These are phyloP conservation scores for Vickermania ingenoplastis DNA, from an alignment of 208 protist species.

Conservation along the genomic window DNA sequence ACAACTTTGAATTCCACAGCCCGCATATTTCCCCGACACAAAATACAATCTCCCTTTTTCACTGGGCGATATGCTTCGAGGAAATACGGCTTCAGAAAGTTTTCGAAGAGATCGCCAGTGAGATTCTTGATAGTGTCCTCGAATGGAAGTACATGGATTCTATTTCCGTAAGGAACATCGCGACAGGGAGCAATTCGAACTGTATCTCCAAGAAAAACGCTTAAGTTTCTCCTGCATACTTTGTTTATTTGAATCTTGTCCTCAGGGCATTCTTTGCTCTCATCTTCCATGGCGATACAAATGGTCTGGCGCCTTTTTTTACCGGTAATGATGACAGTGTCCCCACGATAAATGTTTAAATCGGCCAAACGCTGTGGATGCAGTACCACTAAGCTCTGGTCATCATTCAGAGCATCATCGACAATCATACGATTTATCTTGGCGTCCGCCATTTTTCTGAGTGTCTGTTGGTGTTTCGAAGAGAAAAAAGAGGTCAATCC, in stretches of 20 bases:
- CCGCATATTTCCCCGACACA: constrained; percentile 95
- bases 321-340: constrained; percentile 97
- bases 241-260: constrained; percentile 99
- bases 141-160: constrained; percentile 99
- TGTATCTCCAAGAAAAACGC: constrained; percentile 97
- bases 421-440: constrained; percentile 96
- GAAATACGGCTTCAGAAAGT: constrained; percentile 99
- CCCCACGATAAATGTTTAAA: constrained; percentile 98
- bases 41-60: constrained; percentile 98
- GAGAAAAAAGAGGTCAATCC: too few relatives aligned
- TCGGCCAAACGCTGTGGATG: constrained; percentile 93
- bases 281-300: constrained; percentile 95
- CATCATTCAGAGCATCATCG: constrained; percentile 96
- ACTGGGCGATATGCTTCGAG: constrained; percentile 99
- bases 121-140: constrained; percentile 99
- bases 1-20: constrained; percentile 99
- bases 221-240: constrained; percentile 98
- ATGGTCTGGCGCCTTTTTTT: constrained; percentile 97
- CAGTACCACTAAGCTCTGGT: constrained; percentile 97
- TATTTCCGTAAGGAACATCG: constrained; percentile 97
- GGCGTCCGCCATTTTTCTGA: constrained; percentile 4
- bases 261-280: constrained; percentile 84
- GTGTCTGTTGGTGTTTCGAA: constrained; percentile 5
- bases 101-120: constrained; percentile 99
- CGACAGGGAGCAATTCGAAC: constrained; percentile 93